Evolutionary conservation across 108 stramenopile species (phyloP).

Genomic region (Skeletonema menzelii): DNA sequence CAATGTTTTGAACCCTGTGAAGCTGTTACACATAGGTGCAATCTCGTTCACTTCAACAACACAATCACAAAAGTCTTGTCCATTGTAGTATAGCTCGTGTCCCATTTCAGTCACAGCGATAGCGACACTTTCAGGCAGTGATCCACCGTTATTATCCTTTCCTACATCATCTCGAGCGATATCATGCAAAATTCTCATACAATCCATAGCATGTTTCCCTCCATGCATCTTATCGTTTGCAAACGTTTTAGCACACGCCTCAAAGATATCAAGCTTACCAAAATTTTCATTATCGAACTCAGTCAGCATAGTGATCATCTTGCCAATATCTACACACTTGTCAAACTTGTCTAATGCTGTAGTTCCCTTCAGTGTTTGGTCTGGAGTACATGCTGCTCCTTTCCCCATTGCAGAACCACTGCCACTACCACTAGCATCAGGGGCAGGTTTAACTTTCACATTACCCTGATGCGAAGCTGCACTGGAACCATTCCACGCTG

Average conservation of each 20-base stretch:
- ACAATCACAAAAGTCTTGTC: constrained; percentile 82
- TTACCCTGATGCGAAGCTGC: constrained; percentile 40
- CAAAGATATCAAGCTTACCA: constrained; percentile 84
- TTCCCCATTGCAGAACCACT: constrained; percentile 31
- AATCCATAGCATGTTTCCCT: constrained; percentile 75
- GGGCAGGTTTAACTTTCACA: constrained; percentile 21
- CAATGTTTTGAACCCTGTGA: constrained; percentile 82
- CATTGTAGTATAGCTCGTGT: constrained; percentile 64
- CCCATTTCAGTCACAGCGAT: constrained; percentile 72
- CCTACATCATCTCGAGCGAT: constrained; percentile 56
- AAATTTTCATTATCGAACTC: constrained; percentile 90
- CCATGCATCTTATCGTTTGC: constrained; percentile 59
- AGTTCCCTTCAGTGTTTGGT: constrained; percentile 64
- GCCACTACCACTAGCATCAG: constrained; percentile 3
- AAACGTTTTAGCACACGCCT: constrained; percentile 81
- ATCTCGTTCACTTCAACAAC: constrained; percentile 51
- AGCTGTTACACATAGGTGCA: constrained; percentile 74
- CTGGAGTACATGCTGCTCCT: constrained; percentile 51
- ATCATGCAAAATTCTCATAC: constrained; percentile 79
- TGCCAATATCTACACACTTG: constrained; percentile 68
- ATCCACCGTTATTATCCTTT: constrained; percentile 42
- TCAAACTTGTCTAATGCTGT: constrained; percentile 64
- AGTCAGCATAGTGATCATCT: constrained; percentile 65
- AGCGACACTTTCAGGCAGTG: constrained; percentile 44
- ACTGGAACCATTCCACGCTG: constrained; percentile 24